phyloP scores from a whole-genome alignment of 495 filamentous ascomycete genomes.

The Xylaria nigripes region DNA sequence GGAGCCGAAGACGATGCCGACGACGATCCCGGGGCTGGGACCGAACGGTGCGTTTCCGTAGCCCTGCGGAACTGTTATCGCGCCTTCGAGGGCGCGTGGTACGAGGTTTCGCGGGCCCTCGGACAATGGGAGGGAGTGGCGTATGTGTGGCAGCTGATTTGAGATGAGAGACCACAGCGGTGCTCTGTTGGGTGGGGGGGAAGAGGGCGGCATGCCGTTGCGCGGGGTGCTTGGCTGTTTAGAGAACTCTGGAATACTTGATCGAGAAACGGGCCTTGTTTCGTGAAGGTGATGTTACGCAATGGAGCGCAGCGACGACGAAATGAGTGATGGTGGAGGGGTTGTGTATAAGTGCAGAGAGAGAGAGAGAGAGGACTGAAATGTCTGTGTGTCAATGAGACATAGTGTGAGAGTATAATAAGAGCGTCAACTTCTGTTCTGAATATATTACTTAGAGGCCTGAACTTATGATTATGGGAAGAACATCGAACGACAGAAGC shows the following conservation, averaged over 20 bases:
- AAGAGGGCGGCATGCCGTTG: slow-evolving; percentile 6
- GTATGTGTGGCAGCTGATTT: background rate
- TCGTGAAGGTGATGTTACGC: background rate
- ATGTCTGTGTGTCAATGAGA: too few species aligned
- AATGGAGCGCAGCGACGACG: background rate
- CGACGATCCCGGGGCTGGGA: slow-evolving; percentile 64
- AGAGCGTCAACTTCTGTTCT: too few species aligned
- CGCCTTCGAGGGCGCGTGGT: slow-evolving; percentile 17
- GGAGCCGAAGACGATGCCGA: slow-evolving; percentile 72
- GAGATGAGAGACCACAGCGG: background rate
- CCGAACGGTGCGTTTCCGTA: slow-evolving; percentile 55
- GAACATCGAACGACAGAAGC: too few species aligned
- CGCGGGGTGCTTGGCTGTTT: background rate
- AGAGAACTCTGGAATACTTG: background rate
- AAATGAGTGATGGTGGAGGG: too few species aligned
- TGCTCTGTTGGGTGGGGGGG: background rate
- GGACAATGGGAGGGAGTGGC: background rate
- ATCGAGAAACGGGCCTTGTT: background rate
- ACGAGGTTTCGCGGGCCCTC: slow-evolving; percentile 3
- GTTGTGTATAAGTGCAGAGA: too few species aligned
- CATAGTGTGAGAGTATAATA: too few species aligned
- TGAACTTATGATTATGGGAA: too few species aligned
- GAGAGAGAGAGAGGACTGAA: too few species aligned
- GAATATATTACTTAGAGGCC: too few species aligned
- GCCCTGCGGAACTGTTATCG: slow-evolving; percentile 51